Evolutionary conservation across 163 green algal species (phyloP).

Genomic region (Scenedesmus sp.): DNA sequence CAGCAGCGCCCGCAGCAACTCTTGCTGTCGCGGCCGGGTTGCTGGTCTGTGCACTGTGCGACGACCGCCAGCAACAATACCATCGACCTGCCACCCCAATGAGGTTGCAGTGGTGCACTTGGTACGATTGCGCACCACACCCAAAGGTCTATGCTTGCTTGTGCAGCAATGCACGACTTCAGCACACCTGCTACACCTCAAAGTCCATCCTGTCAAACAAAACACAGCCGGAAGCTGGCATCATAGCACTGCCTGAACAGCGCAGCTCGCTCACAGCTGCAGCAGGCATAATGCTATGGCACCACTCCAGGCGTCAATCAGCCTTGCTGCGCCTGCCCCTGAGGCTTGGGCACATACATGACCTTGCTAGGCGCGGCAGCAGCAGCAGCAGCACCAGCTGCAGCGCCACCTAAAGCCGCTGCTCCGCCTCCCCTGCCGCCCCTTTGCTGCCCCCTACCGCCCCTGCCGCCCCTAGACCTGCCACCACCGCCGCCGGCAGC

Average conservation of each 20-base stretch:
- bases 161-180: neutral
- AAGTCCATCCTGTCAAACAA: neutral
- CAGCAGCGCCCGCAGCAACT: neutral
- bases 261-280: constrained; percentile 1
- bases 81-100: neutral
- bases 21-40: neutral
- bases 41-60: neutral
- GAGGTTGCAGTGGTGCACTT: neutral
- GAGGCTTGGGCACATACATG: constrained; percentile 41
- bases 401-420: neutral
- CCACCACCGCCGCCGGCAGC: neutral
- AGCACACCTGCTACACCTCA: neutral
- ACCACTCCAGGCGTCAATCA: neutral
- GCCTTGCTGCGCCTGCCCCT: constrained; percentile 13
- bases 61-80: neutral
- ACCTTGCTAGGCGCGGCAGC: neutral
- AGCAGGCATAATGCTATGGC: neutral
- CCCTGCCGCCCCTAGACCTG: neutral
- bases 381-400: neutral
- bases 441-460: neutral
- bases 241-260: neutral
- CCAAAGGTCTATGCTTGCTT: neutral
- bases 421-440: constrained; percentile 5
- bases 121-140: neutral
- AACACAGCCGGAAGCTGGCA: neutral